Percentiles rank a stretch among this genome's conserved stretches.
Evolutionary conservation across 352 stramenopile species (phyloP).

Genomic region (Pythium sp.): DNA sequence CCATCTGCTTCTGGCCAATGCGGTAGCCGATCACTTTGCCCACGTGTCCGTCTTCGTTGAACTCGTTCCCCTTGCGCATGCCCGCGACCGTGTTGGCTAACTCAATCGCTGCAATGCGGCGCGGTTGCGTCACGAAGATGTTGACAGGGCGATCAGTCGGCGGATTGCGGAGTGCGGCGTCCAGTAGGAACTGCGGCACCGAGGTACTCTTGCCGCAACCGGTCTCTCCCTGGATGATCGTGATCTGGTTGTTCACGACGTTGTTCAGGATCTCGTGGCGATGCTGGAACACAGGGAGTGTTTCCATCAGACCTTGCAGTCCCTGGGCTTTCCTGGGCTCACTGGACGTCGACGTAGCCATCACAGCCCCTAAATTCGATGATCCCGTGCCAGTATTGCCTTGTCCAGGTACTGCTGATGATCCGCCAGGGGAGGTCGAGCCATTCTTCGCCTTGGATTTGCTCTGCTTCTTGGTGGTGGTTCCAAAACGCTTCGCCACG

Average conservation of each 20-base stretch:
- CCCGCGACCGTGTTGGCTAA: constrained; percentile 89
- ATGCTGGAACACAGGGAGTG: constrained; percentile 87
- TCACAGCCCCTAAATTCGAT: not conserved
- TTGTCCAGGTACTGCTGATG: constrained; percentile 1
- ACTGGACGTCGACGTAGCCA: constrained; percentile 25
- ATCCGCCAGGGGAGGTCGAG: not conserved
- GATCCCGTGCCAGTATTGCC: constrained; percentile 3
- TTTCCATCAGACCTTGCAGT: constrained; percentile 53
- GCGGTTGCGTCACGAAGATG: constrained; percentile 95
- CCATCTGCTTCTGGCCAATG: constrained; percentile 89
- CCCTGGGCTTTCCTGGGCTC: constrained; percentile 15
- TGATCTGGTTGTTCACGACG: constrained; percentile 80
- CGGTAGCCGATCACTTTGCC: constrained; percentile 76
- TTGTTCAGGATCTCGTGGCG: constrained; percentile 85
- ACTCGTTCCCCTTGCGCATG: constrained; percentile 86
- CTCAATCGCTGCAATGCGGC: constrained; percentile 91
- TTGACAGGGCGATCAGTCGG: constrained; percentile 66
- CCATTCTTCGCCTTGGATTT: constrained; percentile 16
- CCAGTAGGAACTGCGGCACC: constrained; percentile 93
- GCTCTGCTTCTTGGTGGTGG: constrained; percentile 19
- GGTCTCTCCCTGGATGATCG: constrained; percentile 92
- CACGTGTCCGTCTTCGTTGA: constrained; percentile 56
- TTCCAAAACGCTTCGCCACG: constrained; percentile 35
- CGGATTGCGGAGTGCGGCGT: constrained; percentile 32
- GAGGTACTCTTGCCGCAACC: constrained; percentile 97